Evolutionary conservation across 2,329 filamentous ascomycete species (phyloP), one percentile per base, ranked within the genome.

Genomic region (Claviceps pazoutovae): DNA sequence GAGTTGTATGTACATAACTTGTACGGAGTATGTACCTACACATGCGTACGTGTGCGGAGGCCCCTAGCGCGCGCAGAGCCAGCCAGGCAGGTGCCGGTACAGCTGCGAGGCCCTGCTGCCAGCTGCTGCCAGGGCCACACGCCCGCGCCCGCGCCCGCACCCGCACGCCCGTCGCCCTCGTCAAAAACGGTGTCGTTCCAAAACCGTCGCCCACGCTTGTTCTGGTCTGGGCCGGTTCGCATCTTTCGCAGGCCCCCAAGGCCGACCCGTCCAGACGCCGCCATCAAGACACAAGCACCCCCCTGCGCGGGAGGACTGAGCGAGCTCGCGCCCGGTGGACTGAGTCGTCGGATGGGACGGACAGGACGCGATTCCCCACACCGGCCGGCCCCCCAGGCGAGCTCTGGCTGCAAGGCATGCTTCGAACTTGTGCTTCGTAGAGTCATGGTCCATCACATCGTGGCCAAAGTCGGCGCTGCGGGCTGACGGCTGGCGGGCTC

Each of bases 291-390:
- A n/a, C 38, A 42, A n/a, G 19, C 21, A 49, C 21, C 46, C 37
- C 6, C 4, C 34, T 14, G 46, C 16, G n/a, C 19, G 48, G 39
- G 39, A 39, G 49, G 49, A 50, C 49, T 50, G 49, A 50, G 49
- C 49, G 49, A 39, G 41, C 44, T 9, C 44, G 23, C 19, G 44
- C 34, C 34, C 44, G 44, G 26, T 38, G 38, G 30, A 44, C 48
- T 50, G 48, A 50, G 48, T 50, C 48, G 26, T 11, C 17, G 38
- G 30, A 30, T 44, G 42, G 49, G 43, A 36, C 49, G 21, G 42
- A 36, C 49, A 46, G 21, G 43, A 45, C 36, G 17, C 26, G 30
- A 45, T 13, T 39, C 21, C 14, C 47, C 47, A 49, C 47, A 19
- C 9, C 23, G 2, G 23, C 47, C 26, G 26, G 21, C 48, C 17